Evolutionary conservation across 352 stramenopile species (phyloP).

Genomic region (Lagenidium giganteum): DNA sequence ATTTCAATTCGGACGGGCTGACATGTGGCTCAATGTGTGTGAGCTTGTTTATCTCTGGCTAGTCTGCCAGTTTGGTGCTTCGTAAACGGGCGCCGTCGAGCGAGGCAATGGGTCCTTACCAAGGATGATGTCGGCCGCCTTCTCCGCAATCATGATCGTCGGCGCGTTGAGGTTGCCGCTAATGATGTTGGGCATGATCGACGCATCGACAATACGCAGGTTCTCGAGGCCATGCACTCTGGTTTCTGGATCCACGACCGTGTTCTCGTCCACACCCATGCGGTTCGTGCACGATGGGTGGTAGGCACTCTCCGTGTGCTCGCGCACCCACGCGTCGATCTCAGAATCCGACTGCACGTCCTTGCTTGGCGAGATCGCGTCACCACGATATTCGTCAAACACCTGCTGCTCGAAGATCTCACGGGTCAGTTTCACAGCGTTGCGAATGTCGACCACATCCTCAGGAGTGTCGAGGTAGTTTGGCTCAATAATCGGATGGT

Average conservation of each 20-base stretch:
- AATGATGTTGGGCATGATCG: slow-evolving; percentile 92
- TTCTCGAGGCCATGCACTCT: slow-evolving; percentile 84
- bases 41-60: slow-evolving; percentile 47
- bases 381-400: slow-evolving; percentile 80
- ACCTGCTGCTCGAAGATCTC: slow-evolving; percentile 86
- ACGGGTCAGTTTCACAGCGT: slow-evolving; percentile 68
- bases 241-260: slow-evolving; percentile 87
- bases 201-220: slow-evolving; percentile 90
- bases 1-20: too few species aligned
- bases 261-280: slow-evolving; percentile 77
- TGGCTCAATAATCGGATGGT: slow-evolving; percentile 79
- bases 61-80: slow-evolving; percentile 66
- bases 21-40: background rate
- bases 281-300: slow-evolving; percentile 88
- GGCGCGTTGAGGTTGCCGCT: slow-evolving; percentile 93
- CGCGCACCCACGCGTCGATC: slow-evolving; percentile 83
- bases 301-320: slow-evolving; percentile 84
- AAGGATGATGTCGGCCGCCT: slow-evolving; percentile 90
- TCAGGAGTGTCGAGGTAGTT: slow-evolving; percentile 85
- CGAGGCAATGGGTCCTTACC: slow-evolving; percentile 62
- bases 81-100: slow-evolving; percentile 70
- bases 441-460: slow-evolving; percentile 76
- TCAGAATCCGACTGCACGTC: slow-evolving; percentile 55
- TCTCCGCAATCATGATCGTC: slow-evolving; percentile 93
- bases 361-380: slow-evolving; percentile 67